phyloP scores from a whole-genome alignment of 768 basidiomycete genomes.

The Pisolithus albus region DNA sequence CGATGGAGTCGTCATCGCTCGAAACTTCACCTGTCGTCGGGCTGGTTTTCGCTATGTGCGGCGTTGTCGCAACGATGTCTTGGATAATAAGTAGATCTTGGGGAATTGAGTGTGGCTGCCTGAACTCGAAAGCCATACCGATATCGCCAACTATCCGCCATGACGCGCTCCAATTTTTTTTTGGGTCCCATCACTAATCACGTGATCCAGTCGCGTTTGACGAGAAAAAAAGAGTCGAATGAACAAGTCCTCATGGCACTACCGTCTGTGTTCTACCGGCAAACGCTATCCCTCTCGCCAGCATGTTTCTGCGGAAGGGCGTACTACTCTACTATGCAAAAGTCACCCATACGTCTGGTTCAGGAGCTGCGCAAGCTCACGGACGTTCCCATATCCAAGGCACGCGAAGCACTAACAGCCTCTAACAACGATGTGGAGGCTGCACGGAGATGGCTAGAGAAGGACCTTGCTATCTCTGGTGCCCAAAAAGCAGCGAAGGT shows the following conservation, averaged over 20 bases:
- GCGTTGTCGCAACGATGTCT: slow-evolving; percentile 45
- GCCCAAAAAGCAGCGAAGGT: slow-evolving; percentile 81
- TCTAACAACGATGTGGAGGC: slow-evolving; percentile 65
- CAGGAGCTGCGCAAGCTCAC: slow-evolving; percentile 78
- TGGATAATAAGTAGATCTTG: slow-evolving; percentile 74
- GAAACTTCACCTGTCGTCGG: slow-evolving; percentile 7
- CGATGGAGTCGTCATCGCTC: slow-evolving; percentile 39
- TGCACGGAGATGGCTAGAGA: slow-evolving; percentile 77
- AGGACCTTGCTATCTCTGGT: slow-evolving; percentile 64
- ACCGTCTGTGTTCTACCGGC: slow-evolving; percentile 3
- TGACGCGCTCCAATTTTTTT: background rate
- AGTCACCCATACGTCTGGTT: slow-evolving; percentile 69
- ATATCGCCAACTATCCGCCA: background rate
- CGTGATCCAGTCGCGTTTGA: slow-evolving; percentile 11
- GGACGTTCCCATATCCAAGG: slow-evolving; percentile 80
- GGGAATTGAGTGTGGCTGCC: slow-evolving; percentile 52
- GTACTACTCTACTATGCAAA: slow-evolving; percentile 50
- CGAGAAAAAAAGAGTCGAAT: background rate
- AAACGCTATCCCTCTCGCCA: background rate
- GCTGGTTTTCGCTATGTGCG: background rate
- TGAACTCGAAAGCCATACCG: slow-evolving; percentile 38
- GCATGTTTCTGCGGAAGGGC: background rate
- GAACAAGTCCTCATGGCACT: slow-evolving; percentile 10
- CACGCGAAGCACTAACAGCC: slow-evolving; percentile 76
- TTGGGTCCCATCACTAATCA: slow-evolving; percentile 10